phyloP scores from a whole-genome alignment of 768 basidiomycete genomes.

The Podaxis sp. region DNA sequence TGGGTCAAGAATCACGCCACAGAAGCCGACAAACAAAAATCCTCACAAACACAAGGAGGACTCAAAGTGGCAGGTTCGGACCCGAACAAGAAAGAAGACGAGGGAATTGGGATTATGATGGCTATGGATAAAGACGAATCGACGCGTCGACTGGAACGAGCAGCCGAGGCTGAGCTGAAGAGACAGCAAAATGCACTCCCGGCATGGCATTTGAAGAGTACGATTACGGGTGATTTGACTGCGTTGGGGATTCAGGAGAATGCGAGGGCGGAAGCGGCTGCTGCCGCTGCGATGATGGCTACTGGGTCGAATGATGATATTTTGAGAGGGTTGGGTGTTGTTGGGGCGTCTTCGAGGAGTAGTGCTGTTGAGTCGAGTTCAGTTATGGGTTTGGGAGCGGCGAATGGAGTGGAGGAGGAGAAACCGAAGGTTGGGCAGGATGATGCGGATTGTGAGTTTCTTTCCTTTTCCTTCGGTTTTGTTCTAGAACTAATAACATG shows the following conservation, averaged over 20 bases:
- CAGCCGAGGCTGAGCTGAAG: slow-evolving; percentile 81
- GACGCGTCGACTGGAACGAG: slow-evolving; percentile 68
- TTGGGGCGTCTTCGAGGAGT: slow-evolving; percentile 35
- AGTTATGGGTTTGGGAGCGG: slow-evolving; percentile 19
- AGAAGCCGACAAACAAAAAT: slow-evolving; percentile 62
- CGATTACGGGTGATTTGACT: slow-evolving; percentile 90
- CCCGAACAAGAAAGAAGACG: slow-evolving; percentile 59
- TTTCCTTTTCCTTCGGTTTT: neutral
- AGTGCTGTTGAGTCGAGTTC: neutral
- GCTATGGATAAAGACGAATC: slow-evolving; percentile 88
- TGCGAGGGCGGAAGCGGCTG: slow-evolving; percentile 46
- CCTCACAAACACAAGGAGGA: slow-evolving; percentile 49
- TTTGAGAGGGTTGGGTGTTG: slow-evolving; percentile 63
- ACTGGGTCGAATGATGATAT: slow-evolving; percentile 65
- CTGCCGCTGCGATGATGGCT: slow-evolving; percentile 17
- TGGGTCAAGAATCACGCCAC: slow-evolving; percentile 78
- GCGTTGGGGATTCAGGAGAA: slow-evolving; percentile 79
- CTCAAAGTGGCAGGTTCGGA: slow-evolving; percentile 76
- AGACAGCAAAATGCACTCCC: slow-evolving; percentile 90
- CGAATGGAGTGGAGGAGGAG: slow-evolving; percentile 28
- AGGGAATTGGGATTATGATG: slow-evolving; percentile 84
- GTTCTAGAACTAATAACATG: neutral
- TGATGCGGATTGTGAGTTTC: slow-evolving; percentile 64
- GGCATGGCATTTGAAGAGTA: slow-evolving; percentile 94
- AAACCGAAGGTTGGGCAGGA: slow-evolving; percentile 46